A percentile compares a stretch with the other conserved stretches of the same genome.
Conservation (phyloP, 192 early-diverging fungal genomes). For the Backusella morwellensis region DNA sequence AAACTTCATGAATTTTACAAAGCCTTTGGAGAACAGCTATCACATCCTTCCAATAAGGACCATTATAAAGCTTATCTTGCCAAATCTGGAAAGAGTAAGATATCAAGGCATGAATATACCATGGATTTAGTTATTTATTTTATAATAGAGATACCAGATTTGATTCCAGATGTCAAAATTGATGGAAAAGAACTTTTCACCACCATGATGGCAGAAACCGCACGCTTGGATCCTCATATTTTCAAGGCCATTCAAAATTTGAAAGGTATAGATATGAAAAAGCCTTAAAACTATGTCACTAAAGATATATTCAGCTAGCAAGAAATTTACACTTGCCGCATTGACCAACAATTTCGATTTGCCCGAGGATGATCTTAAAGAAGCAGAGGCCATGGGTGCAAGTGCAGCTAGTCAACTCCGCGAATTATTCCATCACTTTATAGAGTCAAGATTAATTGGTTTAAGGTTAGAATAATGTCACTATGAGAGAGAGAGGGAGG, state of each 20-base stretch:
- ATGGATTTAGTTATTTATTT: neutral
- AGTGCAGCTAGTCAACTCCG: constrained; percentile 38
- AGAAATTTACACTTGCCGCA: constrained; percentile 66
- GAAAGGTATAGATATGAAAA: constrained; percentile 25
- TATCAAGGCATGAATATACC: neutral
- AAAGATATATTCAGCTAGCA: constrained; percentile 26
- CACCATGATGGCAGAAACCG: constrained; percentile 61
- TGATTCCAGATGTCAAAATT: constrained; percentile 34
- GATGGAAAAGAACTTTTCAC: constrained; percentile 61
- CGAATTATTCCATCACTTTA: constrained; percentile 65
- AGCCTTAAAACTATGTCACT: neutral
- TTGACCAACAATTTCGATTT: constrained; percentile 82
- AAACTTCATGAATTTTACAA: constrained; percentile 54
- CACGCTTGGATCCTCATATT: constrained; percentile 41
- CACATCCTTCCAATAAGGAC: constrained; percentile 45
- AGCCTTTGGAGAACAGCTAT: constrained; percentile 57
- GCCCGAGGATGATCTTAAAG: constrained; percentile 37
- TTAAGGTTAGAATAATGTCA: constrained; percentile 38
- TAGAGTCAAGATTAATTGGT: constrained; percentile 75
- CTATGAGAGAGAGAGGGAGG: neutral
- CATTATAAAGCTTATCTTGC: constrained; percentile 45
- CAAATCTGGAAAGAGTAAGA: constrained; percentile 28
- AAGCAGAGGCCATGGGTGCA: constrained; percentile 35
- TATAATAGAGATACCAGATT: neutral
- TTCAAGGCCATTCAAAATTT: constrained; percentile 49